phyloP scores from a whole-genome alignment of 305 asterid species.

The Solanum aculeatissimum region DNA sequence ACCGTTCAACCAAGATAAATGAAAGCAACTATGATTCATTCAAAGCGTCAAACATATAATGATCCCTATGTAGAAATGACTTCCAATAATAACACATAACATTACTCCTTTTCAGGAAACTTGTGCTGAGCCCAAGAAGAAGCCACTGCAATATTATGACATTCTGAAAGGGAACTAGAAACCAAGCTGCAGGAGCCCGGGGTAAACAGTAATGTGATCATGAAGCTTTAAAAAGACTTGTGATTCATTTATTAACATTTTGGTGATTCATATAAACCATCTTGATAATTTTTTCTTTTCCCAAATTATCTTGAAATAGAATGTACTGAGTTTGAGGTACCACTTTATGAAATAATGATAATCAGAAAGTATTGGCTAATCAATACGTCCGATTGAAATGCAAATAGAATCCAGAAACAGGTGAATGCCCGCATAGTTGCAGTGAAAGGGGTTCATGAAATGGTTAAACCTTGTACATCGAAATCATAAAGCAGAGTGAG shows the following conservation, averaged over 20 bases:
- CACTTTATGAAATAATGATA: neutral
- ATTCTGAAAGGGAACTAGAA: slow-evolving; percentile 46
- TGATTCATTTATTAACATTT: neutral
- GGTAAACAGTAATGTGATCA: neutral
- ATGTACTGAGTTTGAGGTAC: neutral
- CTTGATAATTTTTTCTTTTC: neutral
- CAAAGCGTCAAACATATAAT: neutral
- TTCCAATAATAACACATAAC: neutral
- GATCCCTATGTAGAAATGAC: neutral
- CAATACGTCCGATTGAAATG: neutral
- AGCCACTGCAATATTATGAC: slow-evolving; percentile 67
- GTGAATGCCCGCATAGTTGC: neutral
- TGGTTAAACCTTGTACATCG: neutral
- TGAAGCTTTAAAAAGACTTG: neutral
- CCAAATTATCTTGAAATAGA: neutral
- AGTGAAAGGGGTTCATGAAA: neutral
- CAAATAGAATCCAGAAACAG: neutral
- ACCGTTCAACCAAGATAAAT: neutral
- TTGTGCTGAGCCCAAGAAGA: slow-evolving; percentile 52
- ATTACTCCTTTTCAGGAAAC: slow-evolving; percentile 44
- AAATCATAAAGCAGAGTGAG: neutral
- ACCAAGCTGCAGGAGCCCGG: neutral
- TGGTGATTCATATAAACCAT: neutral
- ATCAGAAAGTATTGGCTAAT: neutral
- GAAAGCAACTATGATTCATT: neutral